Evolutionary conservation across 1,284 basidiomycete species (phyloP).

Genomic region (Moniliella sp.): DNA sequence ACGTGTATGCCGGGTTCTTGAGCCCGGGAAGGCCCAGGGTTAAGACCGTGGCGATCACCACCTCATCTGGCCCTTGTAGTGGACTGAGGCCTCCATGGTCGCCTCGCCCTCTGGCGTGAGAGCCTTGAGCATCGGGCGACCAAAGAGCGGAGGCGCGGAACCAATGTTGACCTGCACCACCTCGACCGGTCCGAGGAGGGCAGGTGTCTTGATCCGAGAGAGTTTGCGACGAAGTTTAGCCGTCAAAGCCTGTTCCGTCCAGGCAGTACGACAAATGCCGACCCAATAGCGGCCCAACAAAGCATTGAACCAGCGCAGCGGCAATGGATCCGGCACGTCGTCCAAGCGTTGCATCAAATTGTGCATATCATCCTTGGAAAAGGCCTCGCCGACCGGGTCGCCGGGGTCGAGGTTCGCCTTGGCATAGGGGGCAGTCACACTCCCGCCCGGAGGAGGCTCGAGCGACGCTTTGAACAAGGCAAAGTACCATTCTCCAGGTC

Average conservation of each 20-base stretch:
- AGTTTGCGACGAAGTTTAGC: conserved; percentile 77
- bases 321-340: conserved; percentile 75
- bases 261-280: conserved; percentile 62
- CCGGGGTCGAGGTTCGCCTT: too few relatives aligned
- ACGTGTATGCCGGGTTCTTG: too few relatives aligned
- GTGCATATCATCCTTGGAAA: conserved; percentile 58
- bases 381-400: conserved; percentile 42
- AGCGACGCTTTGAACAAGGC: conserved; percentile 54
- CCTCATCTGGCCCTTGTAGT: conserved; percentile 64
- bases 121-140: conserved; percentile 90
- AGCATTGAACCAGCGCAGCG: conserved; percentile 89
- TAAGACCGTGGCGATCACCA: conserved; percentile 69
- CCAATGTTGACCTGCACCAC: conserved; percentile 78
- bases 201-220: conserved; percentile 64
- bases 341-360: conserved; percentile 63
- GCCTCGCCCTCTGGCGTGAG: conserved; percentile 77
- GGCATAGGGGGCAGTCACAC: not conserved
- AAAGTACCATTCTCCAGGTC: conserved; percentile 69
- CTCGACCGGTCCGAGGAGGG: conserved; percentile 61
- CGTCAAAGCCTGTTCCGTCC: conserved; percentile 62
- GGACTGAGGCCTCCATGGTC: conserved; percentile 58
- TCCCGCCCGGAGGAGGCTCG: conserved; percentile 36
- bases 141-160: conserved; percentile 43
- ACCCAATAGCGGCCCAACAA: conserved; percentile 76
- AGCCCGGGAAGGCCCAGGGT: conserved; percentile 53